Percentiles rank a stretch among this genome's conserved stretches.
phyloP scores from a whole-genome alignment of 2,329 filamentous ascomycete species.

The Trichoderma breve region DNA sequence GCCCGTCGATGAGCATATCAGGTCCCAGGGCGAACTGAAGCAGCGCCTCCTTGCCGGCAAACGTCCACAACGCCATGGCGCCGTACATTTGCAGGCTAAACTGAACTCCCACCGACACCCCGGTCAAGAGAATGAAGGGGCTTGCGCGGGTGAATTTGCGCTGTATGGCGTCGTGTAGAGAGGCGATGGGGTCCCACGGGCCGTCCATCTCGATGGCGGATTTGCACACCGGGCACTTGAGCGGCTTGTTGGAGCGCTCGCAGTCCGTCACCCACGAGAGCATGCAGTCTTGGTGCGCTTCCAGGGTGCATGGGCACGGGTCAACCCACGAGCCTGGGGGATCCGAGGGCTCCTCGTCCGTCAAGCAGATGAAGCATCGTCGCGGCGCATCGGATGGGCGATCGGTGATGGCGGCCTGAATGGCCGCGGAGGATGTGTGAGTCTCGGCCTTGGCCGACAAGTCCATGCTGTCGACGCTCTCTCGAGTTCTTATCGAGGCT shows the following conservation, averaged over 20 bases:
- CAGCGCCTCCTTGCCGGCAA: conserved; percentile 49
- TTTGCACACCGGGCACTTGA: conserved; percentile 89
- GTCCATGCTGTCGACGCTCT: not conserved
- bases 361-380: conserved; percentile 64
- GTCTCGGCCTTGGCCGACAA: not conserved
- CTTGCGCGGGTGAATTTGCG: conserved; percentile 52
- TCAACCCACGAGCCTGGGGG: conserved; percentile 68
- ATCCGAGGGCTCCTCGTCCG: conserved; percentile 51
- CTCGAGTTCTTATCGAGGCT: not conserved
- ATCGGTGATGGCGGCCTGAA: conserved; percentile 22
- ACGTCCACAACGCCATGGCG: conserved; percentile 47
- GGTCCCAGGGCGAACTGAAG: conserved; percentile 42
- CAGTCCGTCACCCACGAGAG: conserved; percentile 92
- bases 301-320: conserved; percentile 86
- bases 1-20: conserved; percentile 31
- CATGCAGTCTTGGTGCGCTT: conserved; percentile 86
- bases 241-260: conserved; percentile 64
- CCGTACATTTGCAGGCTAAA: conserved; percentile 56
- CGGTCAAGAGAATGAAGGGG: conserved; percentile 63
- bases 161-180: conserved; percentile 60
- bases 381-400: conserved; percentile 32
- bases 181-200: conserved; percentile 70
- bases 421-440: conserved; percentile 20
- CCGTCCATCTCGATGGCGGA: conserved; percentile 73
- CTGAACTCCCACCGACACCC: conserved; percentile 50